phyloP scores from a whole-genome alignment of 208 protist genomes.

The Leishmania gerbilli region DNA sequence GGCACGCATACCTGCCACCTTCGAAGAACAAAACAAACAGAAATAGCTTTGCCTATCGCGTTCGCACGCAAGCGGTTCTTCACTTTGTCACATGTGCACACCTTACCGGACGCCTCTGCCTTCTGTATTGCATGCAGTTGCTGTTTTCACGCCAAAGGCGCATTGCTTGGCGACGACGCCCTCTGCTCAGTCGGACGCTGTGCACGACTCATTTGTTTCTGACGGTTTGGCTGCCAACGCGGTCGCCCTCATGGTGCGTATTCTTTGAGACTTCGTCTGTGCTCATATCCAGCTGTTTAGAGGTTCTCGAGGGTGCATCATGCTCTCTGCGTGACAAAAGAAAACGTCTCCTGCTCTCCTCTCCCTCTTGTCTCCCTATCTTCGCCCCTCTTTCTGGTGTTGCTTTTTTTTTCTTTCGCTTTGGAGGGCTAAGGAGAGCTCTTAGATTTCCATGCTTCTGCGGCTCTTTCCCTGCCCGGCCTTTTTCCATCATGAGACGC shows the following conservation, averaged over 20 bases:
- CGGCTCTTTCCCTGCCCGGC: constrained; percentile 9
- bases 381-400: background rate
- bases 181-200: background rate
- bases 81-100: background rate
- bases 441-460: background rate
- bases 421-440: background rate
- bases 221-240: background rate
- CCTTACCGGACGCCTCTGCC: background rate
- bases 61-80: background rate
- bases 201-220: background rate
- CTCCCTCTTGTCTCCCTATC: background rate
- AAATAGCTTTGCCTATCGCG: background rate
- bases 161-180: background rate
- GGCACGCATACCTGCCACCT: background rate
- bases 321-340: background rate
- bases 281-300: background rate
- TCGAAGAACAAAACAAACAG: background rate
- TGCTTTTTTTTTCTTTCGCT: background rate
- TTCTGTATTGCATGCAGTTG: background rate
- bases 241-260: background rate
- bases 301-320: background rate
- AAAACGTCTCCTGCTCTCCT: background rate
- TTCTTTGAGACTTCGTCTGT: background rate
- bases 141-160: background rate
- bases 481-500: background rate